phyloP scores from a whole-genome alignment of 2,329 filamentous ascomycete species.

The Aulographum hederae region DNA sequence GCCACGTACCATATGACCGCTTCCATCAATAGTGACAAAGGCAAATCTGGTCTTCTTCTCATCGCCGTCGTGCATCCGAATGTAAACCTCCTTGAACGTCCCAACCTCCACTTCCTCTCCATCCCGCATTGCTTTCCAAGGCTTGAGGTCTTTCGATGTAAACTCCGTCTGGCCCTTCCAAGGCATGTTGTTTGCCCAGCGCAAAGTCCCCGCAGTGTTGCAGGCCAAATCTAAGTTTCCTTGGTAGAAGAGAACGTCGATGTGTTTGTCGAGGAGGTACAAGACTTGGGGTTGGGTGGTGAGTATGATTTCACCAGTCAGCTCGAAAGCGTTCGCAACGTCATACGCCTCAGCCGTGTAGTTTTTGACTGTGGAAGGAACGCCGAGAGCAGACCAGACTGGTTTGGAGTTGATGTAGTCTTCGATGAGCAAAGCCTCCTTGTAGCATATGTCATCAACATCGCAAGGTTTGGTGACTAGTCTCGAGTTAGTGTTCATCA shows the following conservation, averaged over 20 bases:
- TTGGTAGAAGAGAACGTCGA: conserved; percentile 21
- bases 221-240: conserved; percentile 23
- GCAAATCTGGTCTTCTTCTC: conserved; percentile 15
- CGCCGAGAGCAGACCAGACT: conserved; percentile 15
- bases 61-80: conserved; percentile 8
- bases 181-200: conserved; percentile 21
- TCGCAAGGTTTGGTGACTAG: conserved; percentile 19
- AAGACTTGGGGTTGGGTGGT: conserved; percentile 16
- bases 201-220: conserved; percentile 20
- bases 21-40: conserved; percentile 18
- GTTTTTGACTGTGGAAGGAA: conserved; percentile 15
- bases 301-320: conserved; percentile 12
- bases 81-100: conserved; percentile 17
- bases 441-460: conserved; percentile 21
- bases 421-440: conserved; percentile 11
- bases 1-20: conserved; percentile 21
- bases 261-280: conserved; percentile 16
- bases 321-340: conserved; percentile 12
- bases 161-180: conserved; percentile 28
- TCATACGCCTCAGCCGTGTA: conserved; percentile 12
- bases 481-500: conserved; percentile 1
- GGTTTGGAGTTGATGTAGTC: conserved; percentile 16
- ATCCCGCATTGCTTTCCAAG: conserved; percentile 9
- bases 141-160: conserved; percentile 13
- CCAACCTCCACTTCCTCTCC: conserved; percentile 10